Evolutionary conservation across 139 green algal species (phyloP), one percentile per base, ranked within the genome.

Genomic region (Tetraselmis striata): DNA sequence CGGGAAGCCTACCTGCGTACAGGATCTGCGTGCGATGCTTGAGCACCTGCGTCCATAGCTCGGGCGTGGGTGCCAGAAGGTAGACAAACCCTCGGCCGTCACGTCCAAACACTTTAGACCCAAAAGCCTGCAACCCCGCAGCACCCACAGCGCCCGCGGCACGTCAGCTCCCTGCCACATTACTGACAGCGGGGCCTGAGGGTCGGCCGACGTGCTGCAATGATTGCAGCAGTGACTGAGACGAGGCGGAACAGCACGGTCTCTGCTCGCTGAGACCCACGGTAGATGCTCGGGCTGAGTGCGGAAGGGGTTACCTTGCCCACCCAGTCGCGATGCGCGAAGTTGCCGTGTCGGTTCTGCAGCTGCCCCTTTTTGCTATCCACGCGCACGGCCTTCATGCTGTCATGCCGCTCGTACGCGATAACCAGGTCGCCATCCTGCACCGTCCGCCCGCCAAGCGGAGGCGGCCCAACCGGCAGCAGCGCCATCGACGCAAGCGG

Each of bases 1-100:
- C n/a, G n/a, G n/a, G n/a, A n/a, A n/a, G n/a, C n/a, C n/a, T n/a
- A 77, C 26, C 26, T 0, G 93, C 82, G 83, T 97, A 98, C 29
- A 97, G 83, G 79, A 98, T 97, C 83, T 96, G 92, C 1, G 92
- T 96, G 26, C 92, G 85, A 85, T 98, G 94, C 0, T 84, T 81
- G 59, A 98, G 88, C 29, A 94, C 91, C 32, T 81, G 84, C 23
- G 95, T 98, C 96, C 96, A 99, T 0, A 99, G 91, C 88, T 98
- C 95, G 0, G 94, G 89, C 0, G 93, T 98, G 30, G 93, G 93
- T 0, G 87, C 88, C 77, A 98, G 88, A 25, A 98, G 83, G 77
- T 93, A 90, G 22, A 98, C 83, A 86, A 89, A 97, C 22, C 92
- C 93, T 22, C 28, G 27, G 0, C 28, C 32, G 1, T 84, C 31